phyloP scores from a whole-genome alignment of 768 basidiomycete species.

The Chalciporus piperatus region DNA sequence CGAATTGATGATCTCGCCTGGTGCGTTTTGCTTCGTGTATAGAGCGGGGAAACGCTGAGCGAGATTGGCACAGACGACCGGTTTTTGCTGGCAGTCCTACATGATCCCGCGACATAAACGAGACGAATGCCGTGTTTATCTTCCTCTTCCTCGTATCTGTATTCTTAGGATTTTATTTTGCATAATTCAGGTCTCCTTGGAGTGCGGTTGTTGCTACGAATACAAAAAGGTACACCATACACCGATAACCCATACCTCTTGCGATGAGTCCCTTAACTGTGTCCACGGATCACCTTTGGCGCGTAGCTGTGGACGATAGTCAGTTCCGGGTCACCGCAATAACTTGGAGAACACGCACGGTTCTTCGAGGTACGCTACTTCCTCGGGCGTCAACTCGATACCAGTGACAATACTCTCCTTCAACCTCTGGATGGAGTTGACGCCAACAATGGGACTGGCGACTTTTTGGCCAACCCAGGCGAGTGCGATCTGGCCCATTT shows the following conservation, averaged over 20 bases:
- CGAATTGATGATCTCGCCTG: slow-evolving; percentile 93
- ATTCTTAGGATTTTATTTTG: slow-evolving; percentile 9
- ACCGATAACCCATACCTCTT: neutral
- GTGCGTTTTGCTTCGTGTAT: slow-evolving; percentile 40
- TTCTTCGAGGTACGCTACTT: slow-evolving; percentile 30
- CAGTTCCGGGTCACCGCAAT: neutral
- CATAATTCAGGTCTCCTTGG: slow-evolving; percentile 7
- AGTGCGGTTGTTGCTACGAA: neutral
- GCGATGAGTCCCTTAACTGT: slow-evolving; percentile 3
- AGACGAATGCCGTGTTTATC: neutral
- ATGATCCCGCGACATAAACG: slow-evolving; percentile 59
- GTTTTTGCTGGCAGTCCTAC: slow-evolving; percentile 80
- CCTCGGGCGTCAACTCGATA: slow-evolving; percentile 27
- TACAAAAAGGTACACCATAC: slow-evolving; percentile 3
- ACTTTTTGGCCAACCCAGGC: slow-evolving; percentile 42
- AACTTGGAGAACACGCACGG: slow-evolving; percentile 17
- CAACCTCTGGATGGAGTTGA: slow-evolving; percentile 32
- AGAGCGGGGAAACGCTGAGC: neutral
- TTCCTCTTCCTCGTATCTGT: slow-evolving; percentile 4
- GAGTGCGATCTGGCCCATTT: slow-evolving; percentile 46
- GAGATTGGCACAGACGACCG: slow-evolving; percentile 55
- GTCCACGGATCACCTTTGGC: slow-evolving; percentile 18
- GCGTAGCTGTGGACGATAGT: slow-evolving; percentile 12
- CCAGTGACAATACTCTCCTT: slow-evolving; percentile 27
- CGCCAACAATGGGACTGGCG: slow-evolving; percentile 43